phyloP scores from a whole-genome alignment of 768 basidiomycete genomes.

The Auriscalpium orientale region DNA sequence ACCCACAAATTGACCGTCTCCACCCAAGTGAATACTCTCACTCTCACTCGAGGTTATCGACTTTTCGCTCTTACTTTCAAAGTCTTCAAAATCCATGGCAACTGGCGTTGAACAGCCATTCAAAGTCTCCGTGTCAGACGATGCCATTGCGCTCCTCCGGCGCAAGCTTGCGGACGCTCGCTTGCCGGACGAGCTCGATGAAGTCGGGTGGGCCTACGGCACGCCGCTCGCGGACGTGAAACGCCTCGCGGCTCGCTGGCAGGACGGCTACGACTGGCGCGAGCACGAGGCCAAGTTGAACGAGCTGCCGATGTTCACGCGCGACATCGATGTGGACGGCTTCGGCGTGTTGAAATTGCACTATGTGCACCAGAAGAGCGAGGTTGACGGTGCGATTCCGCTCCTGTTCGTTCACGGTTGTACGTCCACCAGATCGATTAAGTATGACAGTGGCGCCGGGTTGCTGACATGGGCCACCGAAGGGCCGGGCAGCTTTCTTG shows the following conservation, averaged over 20 bases:
- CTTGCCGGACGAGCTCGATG: conserved; percentile 51
- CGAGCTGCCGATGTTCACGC: conserved; percentile 26
- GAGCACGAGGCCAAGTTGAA: conserved; percentile 23
- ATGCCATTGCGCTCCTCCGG: conserved; percentile 29
- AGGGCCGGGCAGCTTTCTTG: conserved; percentile 60
- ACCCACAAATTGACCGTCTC: no score
- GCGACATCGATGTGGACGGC: conserved; percentile 24
- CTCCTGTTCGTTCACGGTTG: conserved; percentile 24
- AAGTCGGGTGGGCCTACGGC: conserved; percentile 44
- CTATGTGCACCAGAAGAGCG: conserved; percentile 25
- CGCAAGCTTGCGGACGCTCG: conserved; percentile 38
- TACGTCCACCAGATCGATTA: conserved; percentile 1
- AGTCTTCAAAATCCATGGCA: no score
- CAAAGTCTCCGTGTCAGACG: conserved; percentile 38
- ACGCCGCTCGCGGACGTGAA: conserved; percentile 20
- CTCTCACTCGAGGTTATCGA: no score
- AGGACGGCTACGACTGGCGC: conserved; percentile 23
- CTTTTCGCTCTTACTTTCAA: no score
- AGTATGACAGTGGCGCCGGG: not conserved
- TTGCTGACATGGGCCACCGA: not conserved
- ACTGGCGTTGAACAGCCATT: conserved; percentile 21
- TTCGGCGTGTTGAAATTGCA: conserved; percentile 26
- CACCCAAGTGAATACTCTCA: no score
- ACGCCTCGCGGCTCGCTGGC: conserved; percentile 21
- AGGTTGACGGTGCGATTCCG: conserved; percentile 16